Base-by-base conservation (phyloP, 805 yeast species). In the Suhomyces kilbournensis region DNA sequence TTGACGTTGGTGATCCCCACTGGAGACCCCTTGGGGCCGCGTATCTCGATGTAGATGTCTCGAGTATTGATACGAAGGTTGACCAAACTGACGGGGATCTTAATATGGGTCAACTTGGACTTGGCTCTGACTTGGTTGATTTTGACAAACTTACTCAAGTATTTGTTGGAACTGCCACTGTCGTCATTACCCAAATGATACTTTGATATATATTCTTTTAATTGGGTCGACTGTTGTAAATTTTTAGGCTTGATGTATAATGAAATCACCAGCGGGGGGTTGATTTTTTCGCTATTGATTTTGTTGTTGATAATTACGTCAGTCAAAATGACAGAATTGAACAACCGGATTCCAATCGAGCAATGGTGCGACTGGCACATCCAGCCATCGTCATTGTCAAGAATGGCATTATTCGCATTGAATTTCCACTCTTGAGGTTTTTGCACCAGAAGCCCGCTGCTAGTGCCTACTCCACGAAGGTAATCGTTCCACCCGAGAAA, bases 401-500 rank as follows among this genome's bases (percentile, higher is more conserved):
- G 53, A 19, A 75, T 56, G 2, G 66, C 61, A 50, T 70, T 72
- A 56, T 74, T 75, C 10, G 78, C 79, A 56, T 75, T 72, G 48
- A 49, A 67, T 47, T 68, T 64, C 67, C 70, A 57, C 23, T 60
- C 48, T 7, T 56, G 51, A 0, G 68, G 61, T 3, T 14, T n/a
- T 23, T 23, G 22, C 20, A 32, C 26, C 22, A 22, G 17, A 17
- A 45, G 26, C 39, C 47, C 47, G 20, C 43, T 35, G 35, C 25
- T 4, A 51, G 55, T 61, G 14, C 63, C 53, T 19, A 8, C n/a
- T 38, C 23, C 42, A 17, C 32, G 14, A 28, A 71, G 54, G 55
- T 65, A 71, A 54, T 73, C 75, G 52, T 66, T 74, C 78, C 78
- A 74, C 0, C 79, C 79, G 25, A 70, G 55, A 15, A 72, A 63